Evolutionary conservation across 345 rosid species (phyloP), one percentile per base, ranked within the genome.

Genomic region (Brassica cretica): DNA sequence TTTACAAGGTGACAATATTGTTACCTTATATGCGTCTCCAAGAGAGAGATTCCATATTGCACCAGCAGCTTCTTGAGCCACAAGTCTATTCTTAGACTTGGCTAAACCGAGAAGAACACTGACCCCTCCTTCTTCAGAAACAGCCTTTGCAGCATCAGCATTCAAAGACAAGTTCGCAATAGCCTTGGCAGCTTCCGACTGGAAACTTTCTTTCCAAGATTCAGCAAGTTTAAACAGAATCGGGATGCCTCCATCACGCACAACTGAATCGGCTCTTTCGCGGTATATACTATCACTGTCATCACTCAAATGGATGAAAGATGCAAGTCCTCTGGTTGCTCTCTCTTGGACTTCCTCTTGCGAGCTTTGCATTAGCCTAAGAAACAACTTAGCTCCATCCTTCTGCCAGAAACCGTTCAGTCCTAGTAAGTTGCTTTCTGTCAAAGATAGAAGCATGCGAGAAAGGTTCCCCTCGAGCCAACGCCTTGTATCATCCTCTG

Each of bases 271-370:
- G n/a, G 93, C 96, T 83, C 93, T 87, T 82, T 87, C 89, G 76
- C 87, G 41, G 66, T 92, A 92, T 78, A 92, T 87, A 76, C 90
- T 88, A 63, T 90, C 91, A 81, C 84, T 81, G 76, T 87, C 93
- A 69, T 89, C 98, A 85, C 89, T 91, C 16, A 82, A 84, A 30
- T 89, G 90, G 14, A 90, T 87, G 80, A 88, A 90, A 63, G 91
- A 85, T 3, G 94, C 94, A 73, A 93, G 87, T 44, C 91, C 93
- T 15, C 89, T 88, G 6, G 89, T 91, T 15, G 96, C 91, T 78
- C 89, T 87, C 77, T 93, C 96, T 82, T 88, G 94, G 68, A 90
- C 93, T 79, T 93, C 94, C 73, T 90, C 96, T 85, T 90, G 94
- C 39, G 85, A 64, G 76, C 94, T 89, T 80, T 87, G 89, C 90